These are phyloP conservation scores for Cyclostephanos invisitatus DNA, from an alignment of 108 stramenopile genomes.

Conservation along the genomic window DNA sequence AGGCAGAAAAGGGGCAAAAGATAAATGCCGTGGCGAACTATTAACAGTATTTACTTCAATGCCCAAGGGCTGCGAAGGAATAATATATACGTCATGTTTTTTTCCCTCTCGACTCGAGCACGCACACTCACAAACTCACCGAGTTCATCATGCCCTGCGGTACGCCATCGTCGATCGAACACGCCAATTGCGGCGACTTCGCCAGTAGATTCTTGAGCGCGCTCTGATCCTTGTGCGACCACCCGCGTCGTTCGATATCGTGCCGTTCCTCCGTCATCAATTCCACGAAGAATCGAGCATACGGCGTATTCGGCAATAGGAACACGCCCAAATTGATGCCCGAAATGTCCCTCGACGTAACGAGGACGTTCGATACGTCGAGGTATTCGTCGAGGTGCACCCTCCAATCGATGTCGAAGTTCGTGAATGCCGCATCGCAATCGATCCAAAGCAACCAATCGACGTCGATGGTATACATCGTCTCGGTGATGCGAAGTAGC, in stretches of 20 bases:
- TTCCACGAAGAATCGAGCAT: constrained; percentile 12
- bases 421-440: constrained; percentile 41
- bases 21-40: too few relatives aligned
- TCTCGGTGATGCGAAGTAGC: constrained; percentile 19
- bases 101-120: too few relatives aligned
- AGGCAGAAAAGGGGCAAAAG: too few relatives aligned
- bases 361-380: constrained; percentile 17
- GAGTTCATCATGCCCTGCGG: background rate
- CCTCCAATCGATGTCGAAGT: constrained; percentile 36
- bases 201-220: constrained; percentile 18
- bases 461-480: background rate
- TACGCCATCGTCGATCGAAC: background rate
- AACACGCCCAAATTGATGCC: constrained; percentile 37
- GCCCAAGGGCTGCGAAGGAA: too few relatives aligned
- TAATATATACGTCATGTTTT: too few relatives aligned
- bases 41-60: too few relatives aligned
- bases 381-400: constrained; percentile 10
- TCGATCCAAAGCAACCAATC: constrained; percentile 42
- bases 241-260: background rate
- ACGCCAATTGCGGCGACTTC: background rate
- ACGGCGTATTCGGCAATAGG: constrained; percentile 18
- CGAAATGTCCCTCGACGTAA: constrained; percentile 16
- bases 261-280: constrained; percentile 17
- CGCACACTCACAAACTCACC: too few relatives aligned
- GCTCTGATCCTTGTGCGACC: constrained; percentile 24